Base-by-base conservation (phyloP, 352 stramenopile species). In the Phytophthora tubulina region DNA sequence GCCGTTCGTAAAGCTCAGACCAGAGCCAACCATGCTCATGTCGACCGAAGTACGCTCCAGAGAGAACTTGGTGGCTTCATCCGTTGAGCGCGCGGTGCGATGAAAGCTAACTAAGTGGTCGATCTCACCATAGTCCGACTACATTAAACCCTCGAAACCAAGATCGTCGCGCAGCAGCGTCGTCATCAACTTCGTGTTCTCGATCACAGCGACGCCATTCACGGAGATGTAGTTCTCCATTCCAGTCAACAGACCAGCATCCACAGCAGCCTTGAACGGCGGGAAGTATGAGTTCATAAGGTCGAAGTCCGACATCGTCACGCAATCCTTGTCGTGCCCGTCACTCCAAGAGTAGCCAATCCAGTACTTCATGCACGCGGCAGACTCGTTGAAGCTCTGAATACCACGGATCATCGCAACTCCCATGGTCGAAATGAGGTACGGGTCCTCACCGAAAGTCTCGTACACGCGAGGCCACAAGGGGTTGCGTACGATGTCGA, bases 51-150 rank as follows among this genome's bases (percentile, higher is more conserved):
- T 27, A 27, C 21, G 1, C 21, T 27, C 21, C 21, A 27, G 21
- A 27, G 21, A 27, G 21, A 65, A 57, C 9, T 56, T 48, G 6
- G 46, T 49, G 6, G 44, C 45, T 49, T 65, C 58, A 27, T 56
- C 45, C 14, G 33, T 50, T 11, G 58, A 50, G 15, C 44, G 58
- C 13, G 58, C 45, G 5, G 58, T 61, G 21, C 79, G 78, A 38
- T 88, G 81, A 36, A 72, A 85, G 9, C 61, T 48, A 6, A 73
- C 39, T 3, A 95, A 59, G 55, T 97, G 96, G 36, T 89, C 80
- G 39, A 97, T 96, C 78, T 97, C 91, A 11, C 74, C 71, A 73
- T 92, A 97, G 63, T 97, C 92, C 3, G 91, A 97, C 17, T 97
- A 88, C 30, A 79, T 14, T 36, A 65, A 56, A 50, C 58, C 45